Evolutionary conservation across 352 stramenopile genomes (phyloP), one percentile per base, ranked within the genome.

Genomic region (Peronospora farinosa): DNA sequence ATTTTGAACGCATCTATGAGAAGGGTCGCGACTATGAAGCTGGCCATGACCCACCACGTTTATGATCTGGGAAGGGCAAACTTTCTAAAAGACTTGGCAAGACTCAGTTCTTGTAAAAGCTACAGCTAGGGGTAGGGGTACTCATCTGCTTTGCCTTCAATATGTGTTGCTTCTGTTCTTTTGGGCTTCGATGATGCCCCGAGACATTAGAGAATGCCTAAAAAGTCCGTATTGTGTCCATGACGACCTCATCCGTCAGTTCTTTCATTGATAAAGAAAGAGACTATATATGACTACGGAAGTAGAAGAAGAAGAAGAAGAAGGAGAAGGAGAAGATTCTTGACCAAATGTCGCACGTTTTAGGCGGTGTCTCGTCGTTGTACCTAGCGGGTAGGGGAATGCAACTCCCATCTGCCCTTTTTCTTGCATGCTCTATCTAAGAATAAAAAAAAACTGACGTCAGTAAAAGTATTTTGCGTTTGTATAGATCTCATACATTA

Each of bases 361-460:
- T 41, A 23, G 21, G 23, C 43, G 41, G 15, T 31, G 32, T 47
- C 56, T 53, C 33, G 56, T 60, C 56, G 51, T 56, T 65, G 56
- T 33, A 32, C 57, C n/a, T 7, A 6, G 33, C 8, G 52, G 43
- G 39, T 55, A 48, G 41, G 40, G 51, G 46, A 27, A 1, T 2
- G 23, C 6, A 27, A 27, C 7, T 53, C 40, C 47, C 57, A 65
- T 60, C 51, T 65, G 30, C n/a, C 47, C 41, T 48, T 40, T 59
- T 52, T 27, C 40, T 49, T 17, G 17, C 2, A 40, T 40, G 23
- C 37, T 65, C 56, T 60, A 44, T 51, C 40, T 56, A 57, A 62
- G 47, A 57, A 33, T 43, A 40, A 56, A 42, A 59, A 52, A 61
- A 67, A 67, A 63, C 58, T 63, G 58, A 67, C 59, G 59, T 13